Conservation (phyloP, 2,329 filamentous ascomycete species). For the Stachybotrys elegans region DNA sequence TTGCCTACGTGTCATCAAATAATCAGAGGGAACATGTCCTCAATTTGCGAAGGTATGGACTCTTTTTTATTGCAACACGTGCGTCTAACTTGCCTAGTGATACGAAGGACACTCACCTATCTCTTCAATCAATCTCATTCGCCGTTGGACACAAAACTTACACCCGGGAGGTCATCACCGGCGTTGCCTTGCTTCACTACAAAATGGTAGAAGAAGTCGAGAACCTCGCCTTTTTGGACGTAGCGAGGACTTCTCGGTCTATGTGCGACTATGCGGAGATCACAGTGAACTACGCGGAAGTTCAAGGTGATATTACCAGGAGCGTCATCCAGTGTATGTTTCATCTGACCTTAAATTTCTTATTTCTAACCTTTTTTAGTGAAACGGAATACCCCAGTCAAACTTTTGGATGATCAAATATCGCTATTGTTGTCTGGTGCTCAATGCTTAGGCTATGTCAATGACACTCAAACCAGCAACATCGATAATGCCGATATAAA, state of each 20-base stretch:
- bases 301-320: not conserved
- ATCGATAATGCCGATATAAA: not conserved
- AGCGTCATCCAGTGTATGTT: not conserved
- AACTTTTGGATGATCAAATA: not conserved
- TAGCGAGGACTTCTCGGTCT: not conserved
- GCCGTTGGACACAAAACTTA: not conserved
- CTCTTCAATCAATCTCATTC: not conserved
- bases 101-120: not conserved
- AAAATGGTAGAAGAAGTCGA: not conserved
- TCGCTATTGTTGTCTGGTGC: not conserved
- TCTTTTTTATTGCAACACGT: not conserved
- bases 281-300: not conserved
- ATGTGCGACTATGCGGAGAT: conserved; percentile 1
- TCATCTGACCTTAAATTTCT: no score
- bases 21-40: not conserved
- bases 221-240: not conserved
- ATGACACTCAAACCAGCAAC: not conserved
- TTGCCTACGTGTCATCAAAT: not conserved
- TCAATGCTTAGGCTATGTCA: not conserved
- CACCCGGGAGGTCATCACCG: not conserved
- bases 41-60: not conserved
- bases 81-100: not conserved
- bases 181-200: conserved; percentile 1
- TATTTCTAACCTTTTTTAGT: no score
- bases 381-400: not conserved